A percentile compares a stretch with the other conserved stretches of the same genome.
phyloP scores from a whole-genome alignment of 768 basidiomycete genomes.

The Chalciporus sphaerocephalus region DNA sequence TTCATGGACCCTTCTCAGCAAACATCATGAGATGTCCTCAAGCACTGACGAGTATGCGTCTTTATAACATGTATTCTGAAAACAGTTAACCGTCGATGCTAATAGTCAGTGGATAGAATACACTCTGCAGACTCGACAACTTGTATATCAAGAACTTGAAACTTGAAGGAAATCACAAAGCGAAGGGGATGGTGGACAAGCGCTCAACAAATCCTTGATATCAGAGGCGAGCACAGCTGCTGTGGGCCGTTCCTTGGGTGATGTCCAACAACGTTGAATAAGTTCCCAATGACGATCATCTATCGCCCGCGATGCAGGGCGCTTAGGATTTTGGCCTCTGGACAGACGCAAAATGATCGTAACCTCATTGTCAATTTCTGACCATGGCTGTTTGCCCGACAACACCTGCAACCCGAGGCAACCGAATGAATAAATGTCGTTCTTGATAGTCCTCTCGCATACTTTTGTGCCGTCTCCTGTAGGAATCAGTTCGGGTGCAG shows the following conservation, averaged over 20 bases:
- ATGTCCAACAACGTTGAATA: slow-evolving; percentile 9
- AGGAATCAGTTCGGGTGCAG: slow-evolving; percentile 31
- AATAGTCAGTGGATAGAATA: too few relatives aligned
- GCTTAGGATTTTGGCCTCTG: neutral
- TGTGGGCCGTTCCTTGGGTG: neutral
- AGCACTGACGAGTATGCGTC: too few relatives aligned
- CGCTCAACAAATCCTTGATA: too few relatives aligned
- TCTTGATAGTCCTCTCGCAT: slow-evolving; percentile 8
- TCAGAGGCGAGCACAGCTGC: too few relatives aligned
- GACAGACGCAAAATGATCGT: slow-evolving; percentile 6
- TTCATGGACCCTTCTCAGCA: too few relatives aligned
- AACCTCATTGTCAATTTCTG: neutral
- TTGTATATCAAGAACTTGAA: too few relatives aligned
- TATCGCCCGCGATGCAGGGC: slow-evolving; percentile 2
- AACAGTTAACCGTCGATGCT: too few relatives aligned
- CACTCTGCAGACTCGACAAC: too few relatives aligned
- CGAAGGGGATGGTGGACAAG: too few relatives aligned
- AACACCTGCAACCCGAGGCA: slow-evolving; percentile 28
- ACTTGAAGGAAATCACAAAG: too few relatives aligned
- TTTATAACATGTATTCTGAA: too few relatives aligned
- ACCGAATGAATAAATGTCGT: slow-evolving; percentile 16
- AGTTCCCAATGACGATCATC: slow-evolving; percentile 10
- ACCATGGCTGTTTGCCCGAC: slow-evolving; percentile 15
- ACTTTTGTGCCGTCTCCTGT: slow-evolving; percentile 14
- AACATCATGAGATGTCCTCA: too few relatives aligned